A percentile compares a stretch with the other conserved stretches of the same genome.
Evolutionary conservation across 225 moss, liverwort and hornwort species (phyloP).

Genomic region (Polytrichum commune): DNA sequence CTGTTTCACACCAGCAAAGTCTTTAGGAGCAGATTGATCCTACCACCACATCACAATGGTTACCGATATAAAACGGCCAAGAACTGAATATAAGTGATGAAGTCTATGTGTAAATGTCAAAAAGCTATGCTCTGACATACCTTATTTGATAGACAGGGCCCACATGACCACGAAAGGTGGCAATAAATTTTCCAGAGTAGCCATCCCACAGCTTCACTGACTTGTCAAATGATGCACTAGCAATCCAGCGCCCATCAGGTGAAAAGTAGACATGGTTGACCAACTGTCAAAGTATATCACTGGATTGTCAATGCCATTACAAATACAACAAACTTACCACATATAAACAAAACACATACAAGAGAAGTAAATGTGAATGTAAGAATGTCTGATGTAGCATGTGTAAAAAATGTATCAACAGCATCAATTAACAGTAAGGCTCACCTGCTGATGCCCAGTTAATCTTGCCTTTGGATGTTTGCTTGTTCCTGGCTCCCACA

Average conservation of each 20-base stretch:
- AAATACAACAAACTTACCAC: background rate
- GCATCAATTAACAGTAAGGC: no score
- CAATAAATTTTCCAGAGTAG: constrained; percentile 83
- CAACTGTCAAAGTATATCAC: constrained; percentile 40
- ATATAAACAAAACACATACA: background rate
- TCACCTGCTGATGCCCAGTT: constrained; percentile 92
- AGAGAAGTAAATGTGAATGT: background rate
- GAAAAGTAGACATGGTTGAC: constrained; percentile 97
- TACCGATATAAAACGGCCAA: background rate
- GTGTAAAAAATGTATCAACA: no score
- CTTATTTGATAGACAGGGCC: constrained; percentile 99
- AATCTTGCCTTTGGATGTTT: constrained; percentile 81
- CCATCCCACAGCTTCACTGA: constrained; percentile 98
- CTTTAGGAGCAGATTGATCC: no score
- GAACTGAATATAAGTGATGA: no score
- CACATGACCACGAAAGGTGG: constrained; percentile 92
- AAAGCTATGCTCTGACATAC: constrained; percentile 17
- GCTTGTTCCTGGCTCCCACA: constrained; percentile 93
- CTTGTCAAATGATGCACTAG: constrained; percentile 96
- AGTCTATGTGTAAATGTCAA: background rate
- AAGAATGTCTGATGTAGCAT: background rate
- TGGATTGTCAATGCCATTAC: background rate
- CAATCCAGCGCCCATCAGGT: constrained; percentile 97
- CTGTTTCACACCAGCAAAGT: constrained; percentile 30
- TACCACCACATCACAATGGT: background rate